Evolutionary conservation across 371 early-diverging fungal species (phyloP), one percentile per base, ranked within the genome.

Genomic region (Mucor circinelloides): DNA sequence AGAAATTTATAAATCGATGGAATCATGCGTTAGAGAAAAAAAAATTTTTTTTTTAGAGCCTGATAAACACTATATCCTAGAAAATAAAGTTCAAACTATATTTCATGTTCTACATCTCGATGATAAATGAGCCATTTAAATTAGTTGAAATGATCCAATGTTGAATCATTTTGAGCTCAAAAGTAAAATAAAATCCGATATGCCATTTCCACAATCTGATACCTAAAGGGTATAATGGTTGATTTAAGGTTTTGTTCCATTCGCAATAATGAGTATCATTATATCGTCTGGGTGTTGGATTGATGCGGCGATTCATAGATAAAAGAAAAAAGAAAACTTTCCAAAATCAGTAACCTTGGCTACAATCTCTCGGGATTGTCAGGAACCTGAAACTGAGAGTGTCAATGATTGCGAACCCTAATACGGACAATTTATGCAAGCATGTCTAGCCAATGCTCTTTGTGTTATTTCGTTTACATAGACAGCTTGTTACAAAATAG

Each of bases 321-420:
- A 46, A 46, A 19, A 46, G 46, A 46, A 19, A 1, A 40, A 2
- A 13, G 12, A 3, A 38, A 15, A 12, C 40, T 44, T 42, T 61
- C 31, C 32, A 27, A 21, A 28, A 10, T 30, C 3, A 62, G 58
- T 58, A 36, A 30, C 28, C 7, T 31, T 40, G 15, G 13, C 21
- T 21, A 44, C 15, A 30, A 40, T 27, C 46, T 9, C 42, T 63
- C 63, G 63, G 63, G 28, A 63, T 27, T 52, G 63, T 40, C 63
- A 63, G 63, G 63, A 63, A 63, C 62, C 30, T 13, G 34, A 23
- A 17, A 19, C 55, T 55, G 31, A 55, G 30, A 28, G 23, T 30
- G 55, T n/a, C 31, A 55, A 55, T 30, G 55, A 55, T 48, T 19
- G 48, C 21, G 23, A 23, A 23, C 48, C 25, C 25, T 48, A 48